Evolutionary conservation across 805 yeast genomes (phyloP).

Genomic region (Teunomyces tritomae): DNA sequence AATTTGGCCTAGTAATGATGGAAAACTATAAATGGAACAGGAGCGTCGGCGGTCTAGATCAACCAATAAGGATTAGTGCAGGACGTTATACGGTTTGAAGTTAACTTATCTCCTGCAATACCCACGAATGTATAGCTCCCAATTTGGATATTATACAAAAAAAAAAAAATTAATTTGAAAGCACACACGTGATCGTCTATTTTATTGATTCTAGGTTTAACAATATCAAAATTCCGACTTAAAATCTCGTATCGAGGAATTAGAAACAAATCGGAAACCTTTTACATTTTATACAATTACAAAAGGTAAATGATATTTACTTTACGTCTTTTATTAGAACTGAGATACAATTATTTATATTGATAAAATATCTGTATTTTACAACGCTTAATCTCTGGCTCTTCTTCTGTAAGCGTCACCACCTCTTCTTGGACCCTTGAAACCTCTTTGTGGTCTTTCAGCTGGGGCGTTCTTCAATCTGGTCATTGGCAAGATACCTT

Average conservation of each 20-base stretch:
- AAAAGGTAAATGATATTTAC: not conserved
- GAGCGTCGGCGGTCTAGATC: conserved; percentile 1
- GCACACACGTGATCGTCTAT: not conserved
- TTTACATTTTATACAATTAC: no score
- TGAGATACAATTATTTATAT: conserved; percentile 3
- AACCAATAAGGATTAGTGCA: conserved; percentile 1
- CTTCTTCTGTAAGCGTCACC: conserved; percentile 61
- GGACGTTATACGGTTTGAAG: not conserved
- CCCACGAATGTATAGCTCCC: not conserved
- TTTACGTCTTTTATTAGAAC: conserved; percentile 3
- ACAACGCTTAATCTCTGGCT: conserved; percentile 45
- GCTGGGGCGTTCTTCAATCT: conserved; percentile 94
- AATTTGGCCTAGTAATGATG: conserved; percentile 1
- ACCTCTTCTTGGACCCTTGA: conserved; percentile 37
- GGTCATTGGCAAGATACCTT: conserved; percentile 97
- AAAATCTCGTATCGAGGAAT: no score
- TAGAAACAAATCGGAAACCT: no score
- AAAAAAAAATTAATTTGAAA: not conserved
- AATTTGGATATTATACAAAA: not conserved
- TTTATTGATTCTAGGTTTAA: not conserved
- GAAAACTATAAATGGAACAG: not conserved
- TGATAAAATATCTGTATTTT: conserved; percentile 1
- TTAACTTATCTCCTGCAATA: not conserved
- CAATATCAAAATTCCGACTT: not conserved
- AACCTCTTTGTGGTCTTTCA: conserved; percentile 59